These are phyloP conservation scores for Zymoseptoria brevis DNA, from an alignment of 2,329 filamentous ascomycete genomes.

Conservation along the genomic window DNA sequence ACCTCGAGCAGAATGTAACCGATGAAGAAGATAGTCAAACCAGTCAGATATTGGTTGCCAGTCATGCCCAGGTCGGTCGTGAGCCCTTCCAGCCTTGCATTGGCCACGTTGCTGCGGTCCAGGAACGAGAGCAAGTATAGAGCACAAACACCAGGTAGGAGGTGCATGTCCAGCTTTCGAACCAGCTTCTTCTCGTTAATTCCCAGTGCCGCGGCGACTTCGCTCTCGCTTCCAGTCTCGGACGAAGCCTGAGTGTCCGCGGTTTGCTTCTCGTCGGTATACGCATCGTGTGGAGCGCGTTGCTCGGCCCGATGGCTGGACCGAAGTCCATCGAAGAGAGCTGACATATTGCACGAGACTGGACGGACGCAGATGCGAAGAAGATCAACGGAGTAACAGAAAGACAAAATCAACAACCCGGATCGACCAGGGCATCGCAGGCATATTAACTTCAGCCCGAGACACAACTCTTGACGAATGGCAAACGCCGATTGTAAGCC, in stretches of 20 bases:
- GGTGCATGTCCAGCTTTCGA: conserved; percentile 44
- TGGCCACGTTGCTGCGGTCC: conserved; percentile 35
- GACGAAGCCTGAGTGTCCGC: background rate
- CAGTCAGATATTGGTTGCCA: conserved; percentile 57
- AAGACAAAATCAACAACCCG: background rate
- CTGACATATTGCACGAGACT: background rate
- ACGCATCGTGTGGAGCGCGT: background rate
- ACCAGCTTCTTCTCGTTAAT: conserved; percentile 52
- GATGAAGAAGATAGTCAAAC: conserved; percentile 58
- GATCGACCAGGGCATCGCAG: background rate
- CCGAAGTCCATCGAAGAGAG: background rate
- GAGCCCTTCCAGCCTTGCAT: conserved; percentile 38
- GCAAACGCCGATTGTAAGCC: background rate
- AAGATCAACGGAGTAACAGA: background rate
- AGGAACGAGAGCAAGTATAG: conserved; percentile 35
- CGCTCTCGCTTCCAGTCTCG: conserved; percentile 8
- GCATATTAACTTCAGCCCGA: background rate
- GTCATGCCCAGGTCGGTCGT: conserved; percentile 30
- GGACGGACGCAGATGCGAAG: background rate
- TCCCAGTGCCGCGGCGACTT: conserved; percentile 14
- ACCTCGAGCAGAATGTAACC: conserved; percentile 43
- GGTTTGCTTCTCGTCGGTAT: background rate
- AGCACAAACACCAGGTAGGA: conserved; percentile 37
- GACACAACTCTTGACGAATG: background rate
- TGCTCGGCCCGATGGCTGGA: background rate